phyloP scores from a whole-genome alignment of 768 basidiomycete genomes.

The Leccinum longicurvipes region DNA sequence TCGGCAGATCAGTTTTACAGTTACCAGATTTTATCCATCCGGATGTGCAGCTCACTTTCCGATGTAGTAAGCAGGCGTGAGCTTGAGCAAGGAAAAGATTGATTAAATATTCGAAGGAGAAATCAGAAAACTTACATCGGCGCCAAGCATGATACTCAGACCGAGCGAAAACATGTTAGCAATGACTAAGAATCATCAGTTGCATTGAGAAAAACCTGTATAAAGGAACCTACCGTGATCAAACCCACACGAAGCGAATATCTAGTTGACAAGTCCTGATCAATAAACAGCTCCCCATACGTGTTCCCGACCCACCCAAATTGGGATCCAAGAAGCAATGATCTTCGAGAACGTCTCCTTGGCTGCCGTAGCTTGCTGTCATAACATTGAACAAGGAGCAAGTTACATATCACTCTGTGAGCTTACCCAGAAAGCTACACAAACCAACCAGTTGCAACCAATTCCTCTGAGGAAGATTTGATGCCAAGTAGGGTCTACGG shows the following conservation, averaged over 20 bases:
- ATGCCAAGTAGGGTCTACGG: conserved; percentile 62
- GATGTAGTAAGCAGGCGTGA: conserved; percentile 51
- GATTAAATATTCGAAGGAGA: background rate
- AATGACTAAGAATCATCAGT: conserved; percentile 40
- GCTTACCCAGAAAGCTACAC: conserved; percentile 68
- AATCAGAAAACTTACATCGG: conserved; percentile 44
- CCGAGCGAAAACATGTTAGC: conserved; percentile 79
- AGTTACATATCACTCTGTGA: background rate
- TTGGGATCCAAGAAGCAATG: conserved; percentile 67
- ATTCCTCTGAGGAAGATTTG: conserved; percentile 75
- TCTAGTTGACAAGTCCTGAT: conserved; percentile 29
- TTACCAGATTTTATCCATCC: background rate
- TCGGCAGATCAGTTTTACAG: background rate
- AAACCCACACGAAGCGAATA: conserved; percentile 67
- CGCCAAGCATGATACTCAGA: conserved; percentile 66
- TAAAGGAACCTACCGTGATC: conserved; percentile 54
- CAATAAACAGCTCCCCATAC: background rate
- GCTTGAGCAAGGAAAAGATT: conserved; percentile 11
- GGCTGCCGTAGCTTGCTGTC: conserved; percentile 66
- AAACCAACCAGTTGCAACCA: conserved; percentile 77
- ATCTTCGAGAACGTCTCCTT: conserved; percentile 70
- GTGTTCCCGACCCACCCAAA: conserved; percentile 49
- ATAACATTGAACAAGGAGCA: conserved; percentile 1
- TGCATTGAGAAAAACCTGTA: background rate
- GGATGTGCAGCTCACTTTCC: conserved; percentile 46